Base-by-base conservation (phyloP, 192 early-diverging fungal species). In the Diversispora epigaea region DNA sequence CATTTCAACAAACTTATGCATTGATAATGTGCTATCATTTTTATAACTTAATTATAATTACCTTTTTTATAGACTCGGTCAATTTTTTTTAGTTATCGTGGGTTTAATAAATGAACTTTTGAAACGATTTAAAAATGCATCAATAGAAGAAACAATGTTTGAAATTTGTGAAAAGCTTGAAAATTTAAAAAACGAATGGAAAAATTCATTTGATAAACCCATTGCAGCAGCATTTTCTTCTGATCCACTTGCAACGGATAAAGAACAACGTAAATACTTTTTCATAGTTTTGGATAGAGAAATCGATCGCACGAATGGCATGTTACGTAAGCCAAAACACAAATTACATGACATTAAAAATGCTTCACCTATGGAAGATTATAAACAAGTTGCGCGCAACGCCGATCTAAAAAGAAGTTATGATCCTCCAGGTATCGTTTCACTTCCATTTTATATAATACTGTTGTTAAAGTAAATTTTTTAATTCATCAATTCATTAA, bases 31-130 rank as follows among this genome's bases (percentile, higher is more conserved):
- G 0, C 6, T 6, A 65, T 65, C 39, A n/a, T n/a, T 10, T 22
- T 49, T 47, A 49, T 17, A n/a, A 12, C 22, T 47, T 32, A 32
- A 32, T 0, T 22, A n/a, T n/a, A n/a, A n/a, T 67, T 6, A 32
- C 25, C 12, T 14, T 47, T 67, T 67, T 22, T 21, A 67, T 67
- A 67, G 65, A 10, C 3, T 67, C 9, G 65, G 65, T 6, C 66
- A 72, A 25, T 77, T 79, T 3, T 58, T 84, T 9, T 55, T 84
- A 4, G 73, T 75, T 14, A 76, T 84, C 47, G 77, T 76, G 0
- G 73, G 81, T 2, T 56, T 84, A 0, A 50, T 80, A 6, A 80
- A 80, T 76, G 75, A 82, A 45, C 11, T 82, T 7, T 52, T 82
- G n/a, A 77, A 49, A 6, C 77, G 81, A 11, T 73, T 78, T 4